Base-by-base conservation (phyloP, 176 grass and related monocot species). In the Chrysopogon serrulatus region DNA sequence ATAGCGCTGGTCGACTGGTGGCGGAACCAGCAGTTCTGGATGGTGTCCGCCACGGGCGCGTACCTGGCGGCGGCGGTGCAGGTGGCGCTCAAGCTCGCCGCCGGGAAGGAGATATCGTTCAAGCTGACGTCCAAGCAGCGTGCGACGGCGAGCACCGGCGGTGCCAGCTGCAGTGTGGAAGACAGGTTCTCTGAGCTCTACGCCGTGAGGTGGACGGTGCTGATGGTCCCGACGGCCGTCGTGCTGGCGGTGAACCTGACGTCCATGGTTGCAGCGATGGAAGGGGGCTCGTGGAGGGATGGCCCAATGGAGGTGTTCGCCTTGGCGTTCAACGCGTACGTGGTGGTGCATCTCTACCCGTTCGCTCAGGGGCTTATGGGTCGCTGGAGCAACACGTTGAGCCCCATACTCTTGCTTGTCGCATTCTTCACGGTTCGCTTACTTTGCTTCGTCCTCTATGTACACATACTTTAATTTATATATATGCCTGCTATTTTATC, bases 1-100 rank as follows among this genome's bases (percentile, higher is more conserved):
- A 73, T 86, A 33, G 8, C 76, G 18, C 4, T 80, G 41, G 16
- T 11, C 7, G 84, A 86, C 0, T 86, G 84, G 84, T 86, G 84
- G 54, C 68, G 84, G 17, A 86, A 86, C 76, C 17, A 86, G 68
- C 84, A 80, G 56, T 86, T 86, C 76, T 80, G 84, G 76, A 86
- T 86, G 84, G 68, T 86, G 10, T 86, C 67, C 6, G 76, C 84
- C n/a, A 79, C 84, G n/a, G 33, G 76, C 42, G 76, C 67, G 11
- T 86, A 86, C 84, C 56, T 39, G 12, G 84, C 56, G 1, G 84
- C 76, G 41, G 76, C 65, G 56, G 68, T 9, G 76, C 84, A 86
- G 67, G 84, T 86, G 54, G 76, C 84, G 68, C 76, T 86, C 42
- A 86, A 86, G 67, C 26, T 80, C 26, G 17, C 8, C 2, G 68